phyloP scores from a whole-genome alignment of 2,329 filamentous ascomycete genomes.

The Penicillium frequentans region DNA sequence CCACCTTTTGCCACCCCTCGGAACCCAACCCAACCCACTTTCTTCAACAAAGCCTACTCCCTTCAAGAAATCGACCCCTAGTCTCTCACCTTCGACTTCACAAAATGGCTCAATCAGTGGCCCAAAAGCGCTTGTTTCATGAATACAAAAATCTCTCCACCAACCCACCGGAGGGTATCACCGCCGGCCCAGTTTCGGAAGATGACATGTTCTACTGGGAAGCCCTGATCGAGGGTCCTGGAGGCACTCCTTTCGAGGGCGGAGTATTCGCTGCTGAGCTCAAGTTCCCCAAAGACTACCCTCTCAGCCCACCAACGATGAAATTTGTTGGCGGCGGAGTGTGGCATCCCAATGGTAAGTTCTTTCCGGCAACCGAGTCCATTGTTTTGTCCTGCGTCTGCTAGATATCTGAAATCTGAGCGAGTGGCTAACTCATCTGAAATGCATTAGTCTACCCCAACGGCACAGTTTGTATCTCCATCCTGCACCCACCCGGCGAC shows the following conservation, averaged over 20 bases:
- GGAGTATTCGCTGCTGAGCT: slow-evolving; percentile 94
- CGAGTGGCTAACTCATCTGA: background rate
- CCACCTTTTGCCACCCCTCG: slow-evolving; percentile 9
- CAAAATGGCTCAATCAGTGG: slow-evolving; percentile 52
- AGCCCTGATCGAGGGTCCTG: slow-evolving; percentile 90
- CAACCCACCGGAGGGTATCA: slow-evolving; percentile 96
- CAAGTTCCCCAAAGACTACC: slow-evolving; percentile 94
- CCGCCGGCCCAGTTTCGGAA: slow-evolving; percentile 86
- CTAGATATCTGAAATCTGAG: background rate
- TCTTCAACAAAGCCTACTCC: slow-evolving; percentile 10
- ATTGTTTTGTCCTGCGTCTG: background rate
- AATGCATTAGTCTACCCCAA: slow-evolving; percentile 73
- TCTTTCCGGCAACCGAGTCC: background rate
- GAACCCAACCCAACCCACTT: slow-evolving; percentile 6
- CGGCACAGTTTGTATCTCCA: slow-evolving; percentile 95
- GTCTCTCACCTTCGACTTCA: background rate
- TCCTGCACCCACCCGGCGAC: slow-evolving; percentile 92
- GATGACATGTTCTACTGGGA: slow-evolving; percentile 97
- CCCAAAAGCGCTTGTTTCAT: slow-evolving; percentile 79
- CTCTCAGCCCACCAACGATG: slow-evolving; percentile 94
- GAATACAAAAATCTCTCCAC: slow-evolving; percentile 94
- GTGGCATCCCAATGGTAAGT: slow-evolving; percentile 89
- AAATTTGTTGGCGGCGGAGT: slow-evolving; percentile 83
- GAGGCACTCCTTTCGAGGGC: slow-evolving; percentile 93
- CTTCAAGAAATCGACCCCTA: background rate